Conservation (phyloP, 257 asterid species). For the Parsonsia alboflavescens region DNA sequence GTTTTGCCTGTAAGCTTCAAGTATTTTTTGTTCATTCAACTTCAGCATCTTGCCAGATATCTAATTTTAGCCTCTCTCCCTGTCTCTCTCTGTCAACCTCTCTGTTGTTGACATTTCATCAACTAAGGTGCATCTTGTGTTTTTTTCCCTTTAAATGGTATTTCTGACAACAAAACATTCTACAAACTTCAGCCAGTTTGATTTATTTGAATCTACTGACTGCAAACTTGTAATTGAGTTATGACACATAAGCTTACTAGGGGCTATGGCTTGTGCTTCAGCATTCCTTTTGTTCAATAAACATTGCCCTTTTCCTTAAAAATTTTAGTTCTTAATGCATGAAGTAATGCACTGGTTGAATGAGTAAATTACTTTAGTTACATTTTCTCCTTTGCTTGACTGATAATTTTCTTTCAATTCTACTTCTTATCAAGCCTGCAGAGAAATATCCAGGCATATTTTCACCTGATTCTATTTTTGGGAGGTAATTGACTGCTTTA, state of each 20-base stretch:
- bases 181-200: no score
- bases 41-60: neutral
- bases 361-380: neutral
- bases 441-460: conserved; percentile 70
- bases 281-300: neutral
- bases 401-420: neutral
- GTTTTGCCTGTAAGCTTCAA: neutral
- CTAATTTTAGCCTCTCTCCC: no score
- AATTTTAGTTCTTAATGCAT: neutral
- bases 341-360: neutral
- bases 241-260: neutral
- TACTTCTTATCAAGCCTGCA: conserved; percentile 53
- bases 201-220: neutral
- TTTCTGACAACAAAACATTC: no score
- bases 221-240: neutral
- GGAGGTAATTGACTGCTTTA: conserved; percentile 43
- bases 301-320: neutral
- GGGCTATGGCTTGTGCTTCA: neutral
- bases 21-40: neutral
- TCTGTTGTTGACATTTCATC: neutral
- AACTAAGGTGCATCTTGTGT: neutral
- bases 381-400: neutral
- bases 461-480: conserved; percentile 56
- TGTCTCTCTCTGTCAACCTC: no score
- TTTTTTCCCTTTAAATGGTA: no score